Evolutionary conservation across 139 green algal species (phyloP).

Genomic region (Coelastrella sp.): DNA sequence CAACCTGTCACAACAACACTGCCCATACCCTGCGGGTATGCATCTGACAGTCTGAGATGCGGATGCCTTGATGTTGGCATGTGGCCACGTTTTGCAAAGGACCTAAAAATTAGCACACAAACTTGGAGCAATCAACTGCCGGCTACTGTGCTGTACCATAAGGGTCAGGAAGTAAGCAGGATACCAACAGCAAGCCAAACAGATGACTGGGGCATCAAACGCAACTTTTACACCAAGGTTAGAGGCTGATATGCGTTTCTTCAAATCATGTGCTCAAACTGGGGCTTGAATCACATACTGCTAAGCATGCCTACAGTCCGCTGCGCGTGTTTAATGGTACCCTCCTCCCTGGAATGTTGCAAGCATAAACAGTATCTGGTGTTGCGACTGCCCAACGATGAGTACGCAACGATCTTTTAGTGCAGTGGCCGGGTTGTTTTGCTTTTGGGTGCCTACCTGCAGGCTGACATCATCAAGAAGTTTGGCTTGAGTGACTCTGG

Average conservation of each 20-base stretch:
- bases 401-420: too few relatives aligned
- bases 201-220: background rate
- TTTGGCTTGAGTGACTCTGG: background rate
- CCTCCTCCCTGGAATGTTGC: too few relatives aligned
- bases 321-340: too few relatives aligned
- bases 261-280: background rate
- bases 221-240: constrained; percentile 25
- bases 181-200: constrained; percentile 24
- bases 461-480: background rate
- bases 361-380: too few relatives aligned
- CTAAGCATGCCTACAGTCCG: background rate
- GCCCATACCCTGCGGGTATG: background rate
- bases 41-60: background rate
- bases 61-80: constrained; percentile 28
- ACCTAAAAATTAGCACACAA: constrained; percentile 3
- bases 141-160: constrained; percentile 44
- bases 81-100: background rate
- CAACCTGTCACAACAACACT: background rate
- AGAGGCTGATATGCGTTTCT: too few relatives aligned
- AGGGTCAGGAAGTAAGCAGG: constrained; percentile 52
- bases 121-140: constrained; percentile 55
- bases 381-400: too few relatives aligned
- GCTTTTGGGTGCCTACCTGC: background rate
- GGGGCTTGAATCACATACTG: background rate
- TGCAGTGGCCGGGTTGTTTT: too few relatives aligned